Percentiles rank a stretch among this genome's conserved stretches.
phyloP scores from a whole-genome alignment of 352 stramenopile species.

The Paralagenidium karlingii region DNA sequence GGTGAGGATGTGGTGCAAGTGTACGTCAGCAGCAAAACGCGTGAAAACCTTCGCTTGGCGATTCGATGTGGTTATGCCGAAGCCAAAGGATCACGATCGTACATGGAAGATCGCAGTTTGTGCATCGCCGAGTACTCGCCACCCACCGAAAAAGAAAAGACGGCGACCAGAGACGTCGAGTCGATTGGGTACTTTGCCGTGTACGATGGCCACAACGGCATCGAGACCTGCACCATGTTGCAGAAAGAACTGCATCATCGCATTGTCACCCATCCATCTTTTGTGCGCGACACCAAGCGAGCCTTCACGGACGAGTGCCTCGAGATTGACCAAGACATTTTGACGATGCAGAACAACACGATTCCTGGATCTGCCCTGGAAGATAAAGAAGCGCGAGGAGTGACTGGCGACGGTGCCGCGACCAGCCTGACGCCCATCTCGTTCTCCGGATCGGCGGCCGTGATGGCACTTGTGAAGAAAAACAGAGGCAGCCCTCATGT shows the following conservation, averaged over 20 bases:
- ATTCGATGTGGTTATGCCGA: constrained; percentile 76
- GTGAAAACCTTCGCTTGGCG: constrained; percentile 55
- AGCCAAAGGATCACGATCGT: constrained; percentile 69
- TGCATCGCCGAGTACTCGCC: constrained; percentile 27
- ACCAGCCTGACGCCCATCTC: constrained; percentile 63
- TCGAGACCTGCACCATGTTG: constrained; percentile 59
- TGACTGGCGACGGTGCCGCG: constrained; percentile 19
- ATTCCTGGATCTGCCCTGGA: not conserved
- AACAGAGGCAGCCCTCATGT: constrained; percentile 9
- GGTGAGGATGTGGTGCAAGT: constrained; percentile 44
- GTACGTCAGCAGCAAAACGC: constrained; percentile 82
- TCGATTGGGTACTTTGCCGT: constrained; percentile 74
- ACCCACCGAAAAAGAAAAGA: constrained; percentile 1
- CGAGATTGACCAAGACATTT: constrained; percentile 54
- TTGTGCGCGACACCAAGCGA: constrained; percentile 27
- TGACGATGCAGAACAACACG: constrained; percentile 19
- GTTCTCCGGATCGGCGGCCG: constrained; percentile 66
- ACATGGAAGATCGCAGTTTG: constrained; percentile 79
- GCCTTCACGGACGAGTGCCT: constrained; percentile 50
- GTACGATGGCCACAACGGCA: constrained; percentile 83
- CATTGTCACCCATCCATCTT: constrained; percentile 44
- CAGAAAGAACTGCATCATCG: constrained; percentile 71
- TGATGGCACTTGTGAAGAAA: constrained; percentile 51
- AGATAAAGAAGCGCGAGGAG: not conserved
- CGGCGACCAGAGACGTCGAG: too few species aligned